Evolutionary conservation across 1,139 yeast genomes (phyloP).

Genomic region (Meyerozyma carpophila): DNA sequence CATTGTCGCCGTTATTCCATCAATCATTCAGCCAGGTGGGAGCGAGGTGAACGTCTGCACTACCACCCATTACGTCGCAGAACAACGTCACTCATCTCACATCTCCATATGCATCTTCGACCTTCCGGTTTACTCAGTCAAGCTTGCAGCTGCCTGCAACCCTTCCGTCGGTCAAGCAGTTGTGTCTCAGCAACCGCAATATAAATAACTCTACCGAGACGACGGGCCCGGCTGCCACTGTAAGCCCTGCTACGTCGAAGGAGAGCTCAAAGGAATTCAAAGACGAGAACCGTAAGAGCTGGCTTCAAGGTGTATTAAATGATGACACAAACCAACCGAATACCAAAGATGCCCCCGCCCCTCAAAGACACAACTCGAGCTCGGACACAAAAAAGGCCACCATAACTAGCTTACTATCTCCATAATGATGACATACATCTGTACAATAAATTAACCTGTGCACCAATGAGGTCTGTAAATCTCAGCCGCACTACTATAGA

Average conservation of each 20-base stretch:
- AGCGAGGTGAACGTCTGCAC: background rate
- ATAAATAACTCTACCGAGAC: background rate
- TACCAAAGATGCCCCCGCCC: background rate
- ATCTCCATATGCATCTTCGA: constrained; percentile 6
- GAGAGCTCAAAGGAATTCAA: background rate
- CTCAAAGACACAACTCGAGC: background rate
- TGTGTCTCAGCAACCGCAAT: background rate
- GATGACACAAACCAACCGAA: constrained; percentile 1
- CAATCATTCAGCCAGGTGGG: constrained; percentile 27
- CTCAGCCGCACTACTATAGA: background rate
- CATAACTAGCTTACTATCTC: constrained; percentile 5
- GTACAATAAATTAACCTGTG: background rate
- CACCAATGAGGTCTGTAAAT: background rate
- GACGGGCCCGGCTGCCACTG: background rate
- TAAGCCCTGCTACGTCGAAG: background rate
- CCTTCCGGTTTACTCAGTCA: background rate
- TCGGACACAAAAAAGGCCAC: constrained; percentile 3
- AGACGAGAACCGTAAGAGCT: background rate
- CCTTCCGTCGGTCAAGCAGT: background rate
- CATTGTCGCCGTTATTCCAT: constrained; percentile 39
- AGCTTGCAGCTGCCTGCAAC: background rate
- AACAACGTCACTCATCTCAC: background rate
- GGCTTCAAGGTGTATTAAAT: constrained; percentile 7
- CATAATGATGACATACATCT: background rate
- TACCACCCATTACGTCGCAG: background rate